Percentiles rank a stretch among this genome's conserved stretches.
Evolutionary conservation across 2,329 filamentous ascomycete species (phyloP).

Genomic region (Ceratocystis destructans): DNA sequence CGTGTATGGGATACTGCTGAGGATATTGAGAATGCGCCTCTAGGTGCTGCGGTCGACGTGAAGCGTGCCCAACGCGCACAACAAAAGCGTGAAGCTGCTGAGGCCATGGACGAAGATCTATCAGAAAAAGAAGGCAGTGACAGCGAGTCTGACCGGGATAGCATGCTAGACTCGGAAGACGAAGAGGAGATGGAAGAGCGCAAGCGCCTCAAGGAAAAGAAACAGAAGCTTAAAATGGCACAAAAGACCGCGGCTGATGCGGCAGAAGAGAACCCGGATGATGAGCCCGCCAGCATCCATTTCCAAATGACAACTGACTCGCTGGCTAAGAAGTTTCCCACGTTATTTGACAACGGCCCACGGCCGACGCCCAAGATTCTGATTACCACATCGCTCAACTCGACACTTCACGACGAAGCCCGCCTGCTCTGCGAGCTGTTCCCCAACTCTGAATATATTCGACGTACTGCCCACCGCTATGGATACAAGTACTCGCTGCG

Average conservation of each 20-base stretch:
- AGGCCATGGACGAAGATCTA: conserved; percentile 36
- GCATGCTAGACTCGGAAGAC: conserved; percentile 58
- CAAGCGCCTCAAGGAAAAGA: conserved; percentile 32
- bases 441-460: conserved; percentile 77
- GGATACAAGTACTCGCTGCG: conserved; percentile 82
- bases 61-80: conserved; percentile 43
- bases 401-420: conserved; percentile 73
- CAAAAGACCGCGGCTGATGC: conserved; percentile 36
- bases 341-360: conserved; percentile 46
- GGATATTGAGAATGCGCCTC: conserved; percentile 36
- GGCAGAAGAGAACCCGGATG: conserved; percentile 44
- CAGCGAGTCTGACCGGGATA: conserved; percentile 52
- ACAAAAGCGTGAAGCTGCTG: conserved; percentile 39
- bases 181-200: conserved; percentile 35
- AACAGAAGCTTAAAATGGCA: conserved; percentile 13
- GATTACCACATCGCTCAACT: conserved; percentile 81
- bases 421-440: conserved; percentile 66
- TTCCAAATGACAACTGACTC: conserved; percentile 25
- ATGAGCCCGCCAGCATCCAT: conserved; percentile 23
- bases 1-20: conserved; percentile 76
- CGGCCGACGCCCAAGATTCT: conserved; percentile 66
- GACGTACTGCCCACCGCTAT: conserved; percentile 68
- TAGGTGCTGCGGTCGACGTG: conserved; percentile 43
- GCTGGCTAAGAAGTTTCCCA: conserved; percentile 47
- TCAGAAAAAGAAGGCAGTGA: conserved; percentile 34